Evolutionary conservation across 208 protist species (phyloP), one percentile per base, ranked within the genome.

Genomic region (Wallacemonas sp.): DNA sequence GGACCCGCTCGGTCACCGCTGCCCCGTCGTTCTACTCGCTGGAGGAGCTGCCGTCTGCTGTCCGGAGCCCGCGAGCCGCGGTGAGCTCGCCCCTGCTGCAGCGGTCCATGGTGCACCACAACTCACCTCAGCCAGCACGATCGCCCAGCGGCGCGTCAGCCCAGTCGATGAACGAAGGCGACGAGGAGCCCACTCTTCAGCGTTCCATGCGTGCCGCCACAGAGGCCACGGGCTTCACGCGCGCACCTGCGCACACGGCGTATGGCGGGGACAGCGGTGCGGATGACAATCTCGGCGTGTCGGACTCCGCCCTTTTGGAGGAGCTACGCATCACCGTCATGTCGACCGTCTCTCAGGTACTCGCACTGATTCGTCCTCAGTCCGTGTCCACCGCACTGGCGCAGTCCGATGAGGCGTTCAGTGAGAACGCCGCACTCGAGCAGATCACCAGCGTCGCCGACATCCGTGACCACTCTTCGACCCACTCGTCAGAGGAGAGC

Each of bases 321-420:
- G 39, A 70, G 62, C 57, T 78, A 48, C 66, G 73, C 27, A 12
- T 39, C n/a, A 48, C 63, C 1, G 58, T 78, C n/a, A 68, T 59
- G 57, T 63, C 73, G 12, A 78, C 55, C 10, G 24, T 57, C n/a
- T 34, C 50, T 17, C 33, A 26, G 8, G 50, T 37, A 32, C 50
- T 57, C 13, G 26, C 50, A 4, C 30, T 57, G 9, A 57, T 57
- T 39, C 50, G 50, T 13, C 50, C 50, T 13, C 50, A 57, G 30
- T 57, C 50, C 12, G 29, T 57, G 12, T 57, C 50, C 50, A 38
- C 50, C 9, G 50, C 32, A 45, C 66, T 78, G 38, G 46, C 66
- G 15, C 57, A 72, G 19, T 60, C 68, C 55, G 59, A 63, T 6
- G 37, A 26, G 22, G 63, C 72, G 19, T 70, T 78, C 46, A 48